Evolutionary conservation across 164 flowering plant species (phyloP).

Genomic region (Malania oleifera): DNA sequence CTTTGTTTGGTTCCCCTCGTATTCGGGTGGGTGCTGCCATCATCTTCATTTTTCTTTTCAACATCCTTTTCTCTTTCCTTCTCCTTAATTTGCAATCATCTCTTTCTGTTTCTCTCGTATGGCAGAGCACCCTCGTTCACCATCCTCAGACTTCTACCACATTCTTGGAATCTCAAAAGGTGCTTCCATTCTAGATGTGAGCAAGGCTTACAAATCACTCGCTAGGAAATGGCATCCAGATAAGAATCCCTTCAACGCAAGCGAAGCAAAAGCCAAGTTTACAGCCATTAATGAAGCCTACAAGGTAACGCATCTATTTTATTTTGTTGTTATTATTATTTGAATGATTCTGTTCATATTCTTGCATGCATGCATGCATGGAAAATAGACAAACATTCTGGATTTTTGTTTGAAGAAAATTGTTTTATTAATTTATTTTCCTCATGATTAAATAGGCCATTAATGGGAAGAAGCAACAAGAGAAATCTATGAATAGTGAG

Average conservation of each 20-base stretch:
- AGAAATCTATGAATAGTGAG: slow-evolving; percentile 1
- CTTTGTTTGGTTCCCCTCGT: no score
- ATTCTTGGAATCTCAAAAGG: slow-evolving; percentile 31
- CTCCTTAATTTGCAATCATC: no score
- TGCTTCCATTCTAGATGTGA: slow-evolving; percentile 25
- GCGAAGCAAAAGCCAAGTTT: slow-evolving; percentile 22
- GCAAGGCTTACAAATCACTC: slow-evolving; percentile 43
- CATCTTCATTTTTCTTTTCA: no score
- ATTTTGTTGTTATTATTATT: background rate
- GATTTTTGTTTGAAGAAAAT: no score
- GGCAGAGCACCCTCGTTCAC: slow-evolving; percentile 30
- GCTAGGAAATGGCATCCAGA: slow-evolving; percentile 38
- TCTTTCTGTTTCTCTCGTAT: slow-evolving; percentile 21
- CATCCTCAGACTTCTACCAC: slow-evolving; percentile 22
- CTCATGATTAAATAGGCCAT: slow-evolving; percentile 9
- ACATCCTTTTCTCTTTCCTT: no score
- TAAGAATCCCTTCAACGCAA: slow-evolving; percentile 18
- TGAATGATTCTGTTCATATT: background rate
- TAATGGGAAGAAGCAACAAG: slow-evolving; percentile 18
- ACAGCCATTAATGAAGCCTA: slow-evolving; percentile 26
- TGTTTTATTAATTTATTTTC: background rate
- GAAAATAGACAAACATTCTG: background rate
- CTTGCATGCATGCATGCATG: background rate
- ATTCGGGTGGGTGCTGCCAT: no score
- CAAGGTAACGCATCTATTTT: slow-evolving; percentile 19